A percentile compares a stretch with the other conserved stretches of the same genome.
Evolutionary conservation across 2,329 filamentous ascomycete genomes (phyloP).

Genomic region (Botrytis fragariae): DNA sequence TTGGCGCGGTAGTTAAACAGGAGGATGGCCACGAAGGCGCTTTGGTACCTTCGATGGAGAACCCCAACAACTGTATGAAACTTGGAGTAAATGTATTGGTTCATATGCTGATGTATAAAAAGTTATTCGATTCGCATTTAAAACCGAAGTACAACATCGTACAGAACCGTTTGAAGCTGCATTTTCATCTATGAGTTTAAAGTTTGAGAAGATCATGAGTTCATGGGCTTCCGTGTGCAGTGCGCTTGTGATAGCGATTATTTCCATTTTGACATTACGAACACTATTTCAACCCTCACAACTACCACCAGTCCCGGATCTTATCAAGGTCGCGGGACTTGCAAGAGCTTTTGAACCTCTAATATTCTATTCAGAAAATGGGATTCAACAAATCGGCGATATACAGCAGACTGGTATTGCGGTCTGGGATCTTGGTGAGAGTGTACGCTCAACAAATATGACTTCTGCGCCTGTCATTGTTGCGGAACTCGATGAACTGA

Average conservation of each 20-base stretch:
- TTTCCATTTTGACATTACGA: slow-evolving; percentile 64
- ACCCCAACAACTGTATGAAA: slow-evolving; percentile 51
- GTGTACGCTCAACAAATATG: slow-evolving; percentile 85
- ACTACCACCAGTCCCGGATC: slow-evolving; percentile 68
- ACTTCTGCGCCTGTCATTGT: slow-evolving; percentile 85
- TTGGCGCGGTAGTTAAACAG: slow-evolving; percentile 39
- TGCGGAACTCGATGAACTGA: slow-evolving; percentile 77
- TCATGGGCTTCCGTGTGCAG: slow-evolving; percentile 67
- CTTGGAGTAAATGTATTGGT: slow-evolving; percentile 15
- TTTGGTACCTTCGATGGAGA: slow-evolving; percentile 27
- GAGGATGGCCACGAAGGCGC: slow-evolving; percentile 28
- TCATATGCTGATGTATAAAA: slow-evolving; percentile 30
- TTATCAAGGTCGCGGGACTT: slow-evolving; percentile 86
- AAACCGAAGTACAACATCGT: slow-evolving; percentile 83
- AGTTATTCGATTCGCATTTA: slow-evolving; percentile 87
- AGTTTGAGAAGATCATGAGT: slow-evolving; percentile 59
- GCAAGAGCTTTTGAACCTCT: slow-evolving; percentile 91
- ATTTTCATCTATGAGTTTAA: slow-evolving; percentile 60
- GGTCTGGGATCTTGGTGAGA: slow-evolving; percentile 93
- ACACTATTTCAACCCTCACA: slow-evolving; percentile 67
- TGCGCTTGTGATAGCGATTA: slow-evolving; percentile 58
- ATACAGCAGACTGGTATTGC: slow-evolving; percentile 89
- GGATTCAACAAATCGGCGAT: slow-evolving; percentile 79
- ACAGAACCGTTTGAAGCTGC: slow-evolving; percentile 78
- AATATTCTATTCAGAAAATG: slow-evolving; percentile 91